These are phyloP conservation scores for Dovyalis caffra DNA, from an alignment of 345 rosid genomes.

Conservation along the genomic window DNA sequence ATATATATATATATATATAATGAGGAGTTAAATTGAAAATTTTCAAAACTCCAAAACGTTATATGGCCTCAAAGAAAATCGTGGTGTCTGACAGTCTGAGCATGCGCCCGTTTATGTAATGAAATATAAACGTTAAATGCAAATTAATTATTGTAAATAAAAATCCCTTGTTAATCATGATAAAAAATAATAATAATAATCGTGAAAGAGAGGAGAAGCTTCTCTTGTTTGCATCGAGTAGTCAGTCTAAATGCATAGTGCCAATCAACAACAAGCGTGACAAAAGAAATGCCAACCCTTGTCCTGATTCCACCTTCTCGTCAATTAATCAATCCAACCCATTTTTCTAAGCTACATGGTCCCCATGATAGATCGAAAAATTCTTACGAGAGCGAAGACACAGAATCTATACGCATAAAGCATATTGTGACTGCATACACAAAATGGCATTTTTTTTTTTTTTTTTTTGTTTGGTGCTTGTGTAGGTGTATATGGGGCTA, in stretches of 20 bases:
- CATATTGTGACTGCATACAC: too few species aligned
- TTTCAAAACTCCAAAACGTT: too few species aligned
- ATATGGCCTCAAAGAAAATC: too few species aligned
- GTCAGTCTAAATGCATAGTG: neutral
- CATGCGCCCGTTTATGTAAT: too few species aligned
- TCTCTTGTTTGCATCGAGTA: constrained; percentile 8
- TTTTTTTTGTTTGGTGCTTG: too few species aligned
- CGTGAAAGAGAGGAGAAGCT: constrained; percentile 9
- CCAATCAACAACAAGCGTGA: neutral
- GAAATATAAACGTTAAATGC: too few species aligned
- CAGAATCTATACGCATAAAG: neutral
- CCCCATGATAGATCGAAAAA: constrained; percentile 30
- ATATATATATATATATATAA: too few species aligned
- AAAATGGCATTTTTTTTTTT: neutral
- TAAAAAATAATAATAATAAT: too few species aligned
- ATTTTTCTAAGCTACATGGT: constrained; percentile 16
- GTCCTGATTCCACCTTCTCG: constrained; percentile 13
- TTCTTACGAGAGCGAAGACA: neutral
- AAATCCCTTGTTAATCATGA: too few species aligned
- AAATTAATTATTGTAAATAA: too few species aligned
- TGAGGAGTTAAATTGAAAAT: too few species aligned
- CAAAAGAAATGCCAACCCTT: constrained; percentile 17
- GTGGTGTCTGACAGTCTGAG: too few species aligned
- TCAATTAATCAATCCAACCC: neutral
- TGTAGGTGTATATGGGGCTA: constrained; percentile 9